These are phyloP conservation scores for Larix kaempferi DNA, from an alignment of 75 land plant species.

Conservation along the genomic window DNA sequence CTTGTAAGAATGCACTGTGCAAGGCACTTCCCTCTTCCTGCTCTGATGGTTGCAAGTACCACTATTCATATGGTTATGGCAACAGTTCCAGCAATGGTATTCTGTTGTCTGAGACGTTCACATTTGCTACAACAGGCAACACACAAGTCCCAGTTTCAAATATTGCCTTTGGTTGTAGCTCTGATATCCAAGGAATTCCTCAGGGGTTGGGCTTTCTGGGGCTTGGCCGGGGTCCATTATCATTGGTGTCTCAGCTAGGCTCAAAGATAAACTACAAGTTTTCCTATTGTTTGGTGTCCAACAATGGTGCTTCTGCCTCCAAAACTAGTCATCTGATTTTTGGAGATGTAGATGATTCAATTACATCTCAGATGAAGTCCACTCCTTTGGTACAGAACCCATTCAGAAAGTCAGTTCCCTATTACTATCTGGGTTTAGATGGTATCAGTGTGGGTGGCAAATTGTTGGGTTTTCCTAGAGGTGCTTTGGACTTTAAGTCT, in stretches of 20 bases:
- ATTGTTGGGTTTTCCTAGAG: not conserved
- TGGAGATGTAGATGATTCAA: not conserved
- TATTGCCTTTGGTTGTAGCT: slow-evolving; percentile 30
- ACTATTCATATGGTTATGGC: slow-evolving; percentile 36
- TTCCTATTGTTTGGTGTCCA: slow-evolving; percentile 27
- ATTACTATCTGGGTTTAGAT: not conserved
- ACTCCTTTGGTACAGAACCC: slow-evolving; percentile 6
- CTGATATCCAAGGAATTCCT: slow-evolving; percentile 26
- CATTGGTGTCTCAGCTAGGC: slow-evolving; percentile 27
- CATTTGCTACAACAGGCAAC: slow-evolving; percentile 6
- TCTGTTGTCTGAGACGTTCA: slow-evolving; percentile 29
- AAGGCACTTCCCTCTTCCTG: not conserved
- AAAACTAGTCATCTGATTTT: not conserved
- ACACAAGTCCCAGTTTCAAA: not conserved
- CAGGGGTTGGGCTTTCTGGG: slow-evolving; percentile 30
- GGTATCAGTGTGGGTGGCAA: slow-evolving; percentile 1
- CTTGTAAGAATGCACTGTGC: not conserved
- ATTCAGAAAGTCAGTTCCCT: slow-evolving; percentile 2
- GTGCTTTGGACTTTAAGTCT: not conserved
- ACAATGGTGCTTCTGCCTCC: not conserved
- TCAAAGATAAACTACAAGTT: slow-evolving; percentile 4
- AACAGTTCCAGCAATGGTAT: slow-evolving; percentile 29
- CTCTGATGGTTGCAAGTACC: slow-evolving; percentile 17
- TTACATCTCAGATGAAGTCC: not conserved
- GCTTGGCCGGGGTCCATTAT: slow-evolving; percentile 21